Percentiles rank a stretch among this genome's conserved stretches.
Evolutionary conservation across 1,284 basidiomycete genomes (phyloP).

Genomic region (Cryptococcus floricola): DNA sequence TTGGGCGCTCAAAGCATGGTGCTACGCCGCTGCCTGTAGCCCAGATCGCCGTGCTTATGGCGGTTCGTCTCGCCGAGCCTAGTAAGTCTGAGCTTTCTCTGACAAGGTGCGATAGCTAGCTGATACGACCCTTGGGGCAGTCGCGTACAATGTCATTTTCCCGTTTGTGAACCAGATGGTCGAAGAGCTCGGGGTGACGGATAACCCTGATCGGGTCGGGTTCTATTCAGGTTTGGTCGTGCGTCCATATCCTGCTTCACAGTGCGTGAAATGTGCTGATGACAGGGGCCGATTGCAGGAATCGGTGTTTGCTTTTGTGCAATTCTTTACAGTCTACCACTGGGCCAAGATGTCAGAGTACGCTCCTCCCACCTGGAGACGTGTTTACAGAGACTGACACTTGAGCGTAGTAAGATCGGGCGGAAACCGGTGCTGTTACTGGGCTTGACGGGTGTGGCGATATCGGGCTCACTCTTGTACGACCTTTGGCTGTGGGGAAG

Average conservation of each 20-base stretch:
- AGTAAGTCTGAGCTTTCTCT: constrained; percentile 13
- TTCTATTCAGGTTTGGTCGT: constrained; percentile 47
- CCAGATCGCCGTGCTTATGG: constrained; percentile 39
- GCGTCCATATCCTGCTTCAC: constrained; percentile 4
- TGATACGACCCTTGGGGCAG: neutral
- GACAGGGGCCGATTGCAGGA: constrained; percentile 17
- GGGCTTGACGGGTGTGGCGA: constrained; percentile 38
- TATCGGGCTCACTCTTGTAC: constrained; percentile 40
- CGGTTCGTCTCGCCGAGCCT: constrained; percentile 39
- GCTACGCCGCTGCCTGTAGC: constrained; percentile 27
- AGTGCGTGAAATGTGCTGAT: neutral
- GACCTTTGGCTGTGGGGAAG: neutral
- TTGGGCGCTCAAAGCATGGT: neutral
- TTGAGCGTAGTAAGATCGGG: constrained; percentile 30
- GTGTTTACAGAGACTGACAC: neutral
- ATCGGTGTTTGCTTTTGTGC: constrained; percentile 45
- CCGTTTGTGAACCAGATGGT: constrained; percentile 53
- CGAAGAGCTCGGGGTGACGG: constrained; percentile 47
- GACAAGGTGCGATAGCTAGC: neutral
- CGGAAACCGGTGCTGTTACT: constrained; percentile 42
- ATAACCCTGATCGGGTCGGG: constrained; percentile 45
- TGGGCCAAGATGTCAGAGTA: constrained; percentile 47
- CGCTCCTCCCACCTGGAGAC: neutral
- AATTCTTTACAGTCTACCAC: constrained; percentile 47
- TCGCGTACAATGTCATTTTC: constrained; percentile 45